These are phyloP conservation scores for Lojkania enalia DNA, from an alignment of 2,329 filamentous ascomycete species.

Conservation along the genomic window DNA sequence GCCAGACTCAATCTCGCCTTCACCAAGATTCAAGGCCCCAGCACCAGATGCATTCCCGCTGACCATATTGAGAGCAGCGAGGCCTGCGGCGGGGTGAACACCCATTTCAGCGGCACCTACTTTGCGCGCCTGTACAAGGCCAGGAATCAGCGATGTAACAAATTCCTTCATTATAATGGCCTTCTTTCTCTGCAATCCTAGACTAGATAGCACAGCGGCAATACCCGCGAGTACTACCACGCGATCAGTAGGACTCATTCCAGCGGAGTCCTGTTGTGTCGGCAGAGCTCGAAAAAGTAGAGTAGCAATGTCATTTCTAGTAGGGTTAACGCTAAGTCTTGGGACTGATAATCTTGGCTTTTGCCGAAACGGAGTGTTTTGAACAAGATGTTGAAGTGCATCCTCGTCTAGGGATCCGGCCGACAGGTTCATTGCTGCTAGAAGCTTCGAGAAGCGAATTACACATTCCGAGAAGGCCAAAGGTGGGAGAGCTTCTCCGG, in stretches of 20 bases:
- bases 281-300: slow-evolving; percentile 53
- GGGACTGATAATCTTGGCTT: slow-evolving; percentile 39
- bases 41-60: slow-evolving; percentile 68
- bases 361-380: slow-evolving; percentile 52
- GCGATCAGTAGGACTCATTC: slow-evolving; percentile 73
- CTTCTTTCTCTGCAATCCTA: slow-evolving; percentile 86
- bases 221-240: slow-evolving; percentile 83
- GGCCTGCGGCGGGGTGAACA: slow-evolving; percentile 87
- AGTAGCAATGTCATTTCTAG: slow-evolving; percentile 42
- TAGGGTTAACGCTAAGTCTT: slow-evolving; percentile 39
- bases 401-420: slow-evolving; percentile 64
- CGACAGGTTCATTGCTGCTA: slow-evolving; percentile 67
- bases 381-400: slow-evolving; percentile 54
- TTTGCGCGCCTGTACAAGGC: slow-evolving; percentile 86
- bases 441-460: slow-evolving; percentile 71
- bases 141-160: slow-evolving; percentile 78
- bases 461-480: slow-evolving; percentile 72
- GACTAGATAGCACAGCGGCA: slow-evolving; percentile 75
- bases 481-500: slow-evolving; percentile 70
- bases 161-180: slow-evolving; percentile 87
- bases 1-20: slow-evolving; percentile 44
- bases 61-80: slow-evolving; percentile 67
- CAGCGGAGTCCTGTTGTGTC: slow-evolving; percentile 56
- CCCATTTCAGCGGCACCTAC: slow-evolving; percentile 94
- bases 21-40: slow-evolving; percentile 65